Evolutionary conservation across 2,329 filamentous ascomycete genomes (phyloP).

Genomic region (Passalora sequoiae): DNA sequence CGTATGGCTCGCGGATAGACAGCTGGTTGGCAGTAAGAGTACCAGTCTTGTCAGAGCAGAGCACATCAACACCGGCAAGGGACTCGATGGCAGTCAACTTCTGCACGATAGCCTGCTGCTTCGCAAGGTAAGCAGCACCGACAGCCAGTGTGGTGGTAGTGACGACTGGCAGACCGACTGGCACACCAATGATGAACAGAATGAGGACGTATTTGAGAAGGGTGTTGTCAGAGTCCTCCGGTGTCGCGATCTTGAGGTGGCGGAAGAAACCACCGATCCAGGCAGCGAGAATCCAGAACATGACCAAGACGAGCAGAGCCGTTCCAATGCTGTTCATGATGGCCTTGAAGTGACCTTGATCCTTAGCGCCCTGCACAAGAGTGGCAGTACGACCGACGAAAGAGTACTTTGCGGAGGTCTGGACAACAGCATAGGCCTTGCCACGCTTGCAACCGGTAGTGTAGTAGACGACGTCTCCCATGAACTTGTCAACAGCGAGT

Average conservation of each 20-base stretch:
- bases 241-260: slow-evolving; percentile 58
- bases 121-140: slow-evolving; percentile 69
- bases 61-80: slow-evolving; percentile 68
- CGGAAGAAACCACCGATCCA: slow-evolving; percentile 79
- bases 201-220: slow-evolving; percentile 65
- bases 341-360: slow-evolving; percentile 74
- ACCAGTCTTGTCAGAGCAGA: slow-evolving; percentile 79
- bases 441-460: slow-evolving; percentile 78
- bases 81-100: slow-evolving; percentile 76
- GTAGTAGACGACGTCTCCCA: slow-evolving; percentile 71
- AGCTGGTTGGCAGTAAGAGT: slow-evolving; percentile 71
- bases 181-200: slow-evolving; percentile 71
- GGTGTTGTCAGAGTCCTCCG: slow-evolving; percentile 55
- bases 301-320: slow-evolving; percentile 66
- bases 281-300: slow-evolving; percentile 68
- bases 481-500: slow-evolving; percentile 72
- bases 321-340: slow-evolving; percentile 80
- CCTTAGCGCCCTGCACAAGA: slow-evolving; percentile 68
- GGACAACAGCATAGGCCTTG: slow-evolving; percentile 66
- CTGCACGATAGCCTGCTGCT: slow-evolving; percentile 74
- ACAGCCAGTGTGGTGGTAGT: slow-evolving; percentile 73
- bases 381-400: slow-evolving; percentile 73
- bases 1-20: slow-evolving; percentile 70
- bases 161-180: slow-evolving; percentile 73
- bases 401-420: slow-evolving; percentile 63